These are phyloP conservation scores for Aspergillus nomiae DNA, from an alignment of 2,329 filamentous ascomycete species.

Conservation along the genomic window DNA sequence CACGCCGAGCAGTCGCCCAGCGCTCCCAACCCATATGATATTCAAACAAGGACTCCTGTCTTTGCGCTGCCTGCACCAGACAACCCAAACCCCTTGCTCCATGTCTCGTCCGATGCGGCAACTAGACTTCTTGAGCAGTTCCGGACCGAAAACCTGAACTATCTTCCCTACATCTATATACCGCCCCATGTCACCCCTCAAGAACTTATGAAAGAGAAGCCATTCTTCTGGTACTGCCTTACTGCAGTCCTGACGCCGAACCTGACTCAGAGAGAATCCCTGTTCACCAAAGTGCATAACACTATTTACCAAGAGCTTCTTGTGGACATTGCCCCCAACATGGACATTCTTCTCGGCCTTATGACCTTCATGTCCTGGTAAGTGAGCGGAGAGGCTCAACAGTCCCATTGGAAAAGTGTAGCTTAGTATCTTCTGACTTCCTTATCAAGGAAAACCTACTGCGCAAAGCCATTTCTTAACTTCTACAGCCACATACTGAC, in stretches of 20 bases:
- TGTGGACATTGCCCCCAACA: constrained; percentile 42
- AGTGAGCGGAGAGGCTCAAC: background rate
- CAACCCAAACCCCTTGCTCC: constrained; percentile 32
- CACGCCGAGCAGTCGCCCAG: background rate
- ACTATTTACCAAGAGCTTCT: constrained; percentile 52
- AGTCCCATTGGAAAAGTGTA: background rate
- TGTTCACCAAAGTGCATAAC: constrained; percentile 47
- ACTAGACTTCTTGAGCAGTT: constrained; percentile 43
- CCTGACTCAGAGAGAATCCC: constrained; percentile 40
- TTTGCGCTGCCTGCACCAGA: no score
- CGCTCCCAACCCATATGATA: background rate
- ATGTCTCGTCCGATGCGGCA: background rate
- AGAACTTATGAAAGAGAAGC: constrained; percentile 43
- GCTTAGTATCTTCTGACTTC: background rate
- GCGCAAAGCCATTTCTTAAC: background rate
- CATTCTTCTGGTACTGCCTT: constrained; percentile 56
- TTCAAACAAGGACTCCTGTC: no score
- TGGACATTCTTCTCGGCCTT: constrained; percentile 57
- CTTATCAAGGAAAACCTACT: background rate
- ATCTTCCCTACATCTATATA: constrained; percentile 52
- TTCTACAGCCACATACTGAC: constrained; percentile 16
- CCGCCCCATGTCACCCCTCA: constrained; percentile 33
- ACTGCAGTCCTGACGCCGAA: constrained; percentile 51
- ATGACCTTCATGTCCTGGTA: constrained; percentile 51
- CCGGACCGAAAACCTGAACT: constrained; percentile 42